Conservation (phyloP, 768 basidiomycete species). For the Kwoniella pini region DNA sequence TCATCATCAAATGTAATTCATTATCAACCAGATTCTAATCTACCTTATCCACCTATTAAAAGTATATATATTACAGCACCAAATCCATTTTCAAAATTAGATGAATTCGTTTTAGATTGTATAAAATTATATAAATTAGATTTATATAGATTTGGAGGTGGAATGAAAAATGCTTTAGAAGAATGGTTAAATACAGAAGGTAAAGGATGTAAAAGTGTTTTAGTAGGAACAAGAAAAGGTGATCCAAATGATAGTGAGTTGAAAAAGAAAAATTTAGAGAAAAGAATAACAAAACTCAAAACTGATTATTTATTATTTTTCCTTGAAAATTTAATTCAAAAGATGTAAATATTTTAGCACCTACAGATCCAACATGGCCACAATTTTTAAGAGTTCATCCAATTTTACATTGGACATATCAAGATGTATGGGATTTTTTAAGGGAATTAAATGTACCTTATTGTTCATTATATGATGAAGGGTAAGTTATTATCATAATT, state of each 20-base stretch:
- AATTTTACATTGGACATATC: constrained; percentile 92
- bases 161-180: constrained; percentile 75
- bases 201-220: constrained; percentile 68
- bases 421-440: constrained; percentile 85
- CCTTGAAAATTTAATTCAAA: background rate
- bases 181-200: constrained; percentile 64
- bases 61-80: constrained; percentile 85
- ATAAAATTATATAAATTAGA: constrained; percentile 70
- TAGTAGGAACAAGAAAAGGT: constrained; percentile 82
- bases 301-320: too few species aligned
- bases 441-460: constrained; percentile 74
- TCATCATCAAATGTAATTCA: constrained; percentile 34
- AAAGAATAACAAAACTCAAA: too few species aligned
- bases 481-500: constrained; percentile 60
- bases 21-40: constrained; percentile 39
- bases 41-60: constrained; percentile 48
- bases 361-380: constrained; percentile 90
- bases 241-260: constrained; percentile 91
- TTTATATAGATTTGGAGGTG: constrained; percentile 64
- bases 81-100: constrained; percentile 80
- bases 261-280: too few species aligned
- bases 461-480: constrained; percentile 85
- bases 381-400: constrained; percentile 87
- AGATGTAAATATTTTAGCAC: constrained; percentile 50
- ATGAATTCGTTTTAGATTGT: constrained; percentile 73